Evolutionary conservation across 2,329 filamentous ascomycete genomes (phyloP), one percentile per base, ranked within the genome.

Genomic region (Fusarium aywerte): DNA sequence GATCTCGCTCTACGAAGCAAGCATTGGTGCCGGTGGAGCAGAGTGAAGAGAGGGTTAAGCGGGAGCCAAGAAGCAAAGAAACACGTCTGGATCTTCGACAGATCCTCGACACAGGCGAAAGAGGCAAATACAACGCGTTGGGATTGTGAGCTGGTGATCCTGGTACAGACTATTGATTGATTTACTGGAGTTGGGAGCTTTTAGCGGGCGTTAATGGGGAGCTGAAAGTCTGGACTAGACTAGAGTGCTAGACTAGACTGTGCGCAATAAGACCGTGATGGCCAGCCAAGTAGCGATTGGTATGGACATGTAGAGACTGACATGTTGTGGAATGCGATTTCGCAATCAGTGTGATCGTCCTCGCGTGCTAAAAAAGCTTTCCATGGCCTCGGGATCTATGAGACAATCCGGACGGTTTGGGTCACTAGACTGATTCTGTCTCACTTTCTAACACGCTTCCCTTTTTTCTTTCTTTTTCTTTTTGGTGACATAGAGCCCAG

Each of bases 61-160:
- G 50, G 42, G 60, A 62, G 31, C 49, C 55, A 60, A 69, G 53
- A 60, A 69, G 53, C 55, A 71, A 51, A 32, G 58, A 57, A 27
- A 53, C 35, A 52, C 62, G 61, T 42, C 59, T 71, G 23, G 69
- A 73, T 29, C 54, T 77, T n/a, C 53, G 65, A 55, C 68, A 67
- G 36, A 70, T 77, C 62, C 65, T 77, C 47, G 69, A 65, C 44
- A 65, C 71, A 18, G 74, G 75, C 33, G 72, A 71, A 32, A 68
- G 71, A 52, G 76, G 78, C 36, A 75, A 76, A 47, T 79, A 78
- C 47, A 70, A 71, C 63, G 76, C 78, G 27, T 59, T 79, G 54
- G 78, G 78, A 5, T 56, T 79, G 40, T 80, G 68, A 76, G 47
- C 32, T 54, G 20, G 27, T 29, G 20, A n/a, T 58, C 45, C 38